Evolutionary conservation across 768 basidiomycete species (phyloP), one percentile per base, ranked within the genome.

Genomic region (Trichaptum fuscoviolaceum): DNA sequence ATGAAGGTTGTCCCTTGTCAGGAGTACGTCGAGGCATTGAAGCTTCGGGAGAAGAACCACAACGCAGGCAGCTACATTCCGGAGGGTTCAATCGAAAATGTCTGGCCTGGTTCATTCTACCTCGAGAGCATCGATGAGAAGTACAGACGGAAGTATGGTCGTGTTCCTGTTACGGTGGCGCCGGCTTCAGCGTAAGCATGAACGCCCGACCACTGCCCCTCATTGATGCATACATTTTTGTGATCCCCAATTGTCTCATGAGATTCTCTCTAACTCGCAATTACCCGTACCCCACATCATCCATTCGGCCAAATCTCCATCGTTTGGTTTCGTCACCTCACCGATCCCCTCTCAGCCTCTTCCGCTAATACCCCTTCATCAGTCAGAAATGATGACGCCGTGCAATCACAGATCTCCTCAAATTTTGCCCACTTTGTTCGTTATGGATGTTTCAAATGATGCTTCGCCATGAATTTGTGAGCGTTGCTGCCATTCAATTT

Each of bases 101-200:
- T 99, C 77, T 95, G 93, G 92, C 89, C 92, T 3, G 95, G 95
- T 59, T 82, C 90, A 23, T 99, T 90, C 82, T 99, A 98, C 84
- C 91, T 99, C 70, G 89, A 90, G 69, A 85, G 83, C 74, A 89
- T 96, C 72, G 97, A 99, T 79, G 80, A 83, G 72, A 95, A 95
- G 79, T 95, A 89, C 86, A 84, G 97, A 72, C 86, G 97, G 75
- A 94, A 91, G 77, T 99, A 99, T 79, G 78, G 82, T 67, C 75
- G 84, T 67, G 77, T 74, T 24, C 80, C 82, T 12, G 6, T 17
- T 25, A 18, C 59, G 12, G 15, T 23, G 23, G 59, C 59, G 59
- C 15, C 59, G 59, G 24, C 17, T 34, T 61, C 59, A 24, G 25
- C 23, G 30, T 61, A 25, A 34, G 23, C 59, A 34, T 15, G 30